Evolutionary conservation across 2,329 filamentous ascomycete genomes (phyloP).

Genomic region (Colletotrichum chlorophyti): DNA sequence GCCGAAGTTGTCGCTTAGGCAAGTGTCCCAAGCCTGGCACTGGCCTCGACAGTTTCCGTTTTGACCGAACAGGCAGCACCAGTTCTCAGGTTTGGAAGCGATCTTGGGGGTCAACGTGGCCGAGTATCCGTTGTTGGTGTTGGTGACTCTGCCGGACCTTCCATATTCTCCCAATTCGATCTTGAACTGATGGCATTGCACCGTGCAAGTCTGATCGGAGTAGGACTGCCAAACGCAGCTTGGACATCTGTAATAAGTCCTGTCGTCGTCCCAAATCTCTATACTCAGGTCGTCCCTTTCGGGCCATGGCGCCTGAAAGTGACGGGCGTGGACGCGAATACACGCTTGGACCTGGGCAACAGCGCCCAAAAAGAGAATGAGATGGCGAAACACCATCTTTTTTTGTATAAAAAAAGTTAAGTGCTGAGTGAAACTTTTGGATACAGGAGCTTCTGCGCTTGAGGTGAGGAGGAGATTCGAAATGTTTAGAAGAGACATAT

Average conservation of each 20-base stretch:
- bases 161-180: neutral
- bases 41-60: neutral
- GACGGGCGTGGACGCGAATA: neutral
- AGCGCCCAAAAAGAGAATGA: neutral
- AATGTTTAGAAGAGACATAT: too few species aligned
- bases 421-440: too few species aligned
- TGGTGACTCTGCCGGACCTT: neutral
- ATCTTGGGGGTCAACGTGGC: neutral
- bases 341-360: neutral
- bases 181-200: neutral
- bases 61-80: neutral
- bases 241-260: neutral
- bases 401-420: too few species aligned
- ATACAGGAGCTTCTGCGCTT: too few species aligned
- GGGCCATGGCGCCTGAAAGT: neutral
- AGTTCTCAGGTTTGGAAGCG: neutral
- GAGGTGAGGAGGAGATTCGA: too few species aligned
- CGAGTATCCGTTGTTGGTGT: neutral
- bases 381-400: neutral
- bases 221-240: neutral
- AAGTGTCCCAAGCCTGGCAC: neutral
- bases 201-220: neutral
- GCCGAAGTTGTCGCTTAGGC: neutral
- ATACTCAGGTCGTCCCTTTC: neutral
- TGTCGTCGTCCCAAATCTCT: neutral